phyloP scores from a whole-genome alignment of 2,329 filamentous ascomycete species.

The Bimuria novae-zelandiae region DNA sequence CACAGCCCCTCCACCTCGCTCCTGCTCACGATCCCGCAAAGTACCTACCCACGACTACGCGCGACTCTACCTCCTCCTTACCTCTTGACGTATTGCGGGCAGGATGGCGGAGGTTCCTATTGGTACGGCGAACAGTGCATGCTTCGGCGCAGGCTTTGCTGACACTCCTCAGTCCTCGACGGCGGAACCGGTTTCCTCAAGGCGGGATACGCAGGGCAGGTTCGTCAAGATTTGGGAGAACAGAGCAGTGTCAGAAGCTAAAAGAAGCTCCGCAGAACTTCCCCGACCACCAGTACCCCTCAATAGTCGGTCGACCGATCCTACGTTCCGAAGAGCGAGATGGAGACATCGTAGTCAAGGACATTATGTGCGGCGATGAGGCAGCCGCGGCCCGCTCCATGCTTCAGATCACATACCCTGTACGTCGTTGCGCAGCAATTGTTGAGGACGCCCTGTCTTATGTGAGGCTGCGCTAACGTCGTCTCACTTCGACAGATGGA shows the following conservation, averaged over 20 bases:
- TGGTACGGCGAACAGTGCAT: conserved; percentile 42
- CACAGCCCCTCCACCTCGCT: conserved; percentile 5
- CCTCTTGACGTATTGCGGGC: conserved; percentile 21
- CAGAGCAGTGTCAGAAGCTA: conserved; percentile 9
- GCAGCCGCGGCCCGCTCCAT: conserved; percentile 93
- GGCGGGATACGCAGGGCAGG: conserved; percentile 94
- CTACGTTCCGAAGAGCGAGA: conserved; percentile 91
- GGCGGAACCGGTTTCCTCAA: conserved; percentile 99
- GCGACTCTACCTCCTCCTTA: conserved; percentile 7
- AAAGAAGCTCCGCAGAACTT: conserved; percentile 71
- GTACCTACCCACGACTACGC: conserved; percentile 17
- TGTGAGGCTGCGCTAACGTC: conserved; percentile 30
- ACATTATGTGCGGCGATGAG: conserved; percentile 99
- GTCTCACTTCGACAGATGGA: conserved; percentile 71
- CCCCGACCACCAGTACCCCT: conserved; percentile 97
- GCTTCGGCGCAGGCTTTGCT: conserved; percentile 24
- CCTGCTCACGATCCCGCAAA: conserved; percentile 33
- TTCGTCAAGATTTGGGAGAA: conserved; percentile 45
- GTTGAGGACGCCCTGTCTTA: conserved; percentile 15
- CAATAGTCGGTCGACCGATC: conserved; percentile 96
- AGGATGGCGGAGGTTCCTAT: conserved; percentile 57
- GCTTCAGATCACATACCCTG: conserved; percentile 97
- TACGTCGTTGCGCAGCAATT: conserved; percentile 48
- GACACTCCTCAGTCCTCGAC: conserved; percentile 78
- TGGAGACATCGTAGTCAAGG: conserved; percentile 78